Evolutionary conservation across 768 basidiomycete genomes (phyloP).

Genomic region (Boletus pseudo-olivaceus): DNA sequence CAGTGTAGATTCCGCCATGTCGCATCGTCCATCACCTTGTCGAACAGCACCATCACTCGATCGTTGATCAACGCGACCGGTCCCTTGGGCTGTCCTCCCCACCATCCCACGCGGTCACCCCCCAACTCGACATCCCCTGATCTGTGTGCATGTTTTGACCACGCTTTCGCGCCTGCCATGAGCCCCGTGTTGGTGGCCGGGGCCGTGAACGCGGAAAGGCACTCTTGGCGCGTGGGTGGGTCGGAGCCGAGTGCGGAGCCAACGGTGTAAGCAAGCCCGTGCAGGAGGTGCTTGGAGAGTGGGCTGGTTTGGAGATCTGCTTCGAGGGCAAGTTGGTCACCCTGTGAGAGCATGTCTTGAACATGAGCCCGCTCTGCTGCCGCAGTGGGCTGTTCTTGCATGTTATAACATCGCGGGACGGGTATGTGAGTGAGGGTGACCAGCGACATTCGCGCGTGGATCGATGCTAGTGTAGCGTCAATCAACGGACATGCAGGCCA

Average conservation of each 20-base stretch:
- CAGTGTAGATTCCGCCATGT: constrained; percentile 67
- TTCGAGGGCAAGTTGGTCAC: constrained; percentile 8
- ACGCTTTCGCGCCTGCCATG: constrained; percentile 59
- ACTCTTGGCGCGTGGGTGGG: constrained; percentile 48
- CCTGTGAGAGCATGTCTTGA: constrained; percentile 10
- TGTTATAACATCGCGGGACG: constrained; percentile 40
- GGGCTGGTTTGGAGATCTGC: constrained; percentile 24
- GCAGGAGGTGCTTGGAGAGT: constrained; percentile 43
- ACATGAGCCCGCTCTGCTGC: constrained; percentile 36
- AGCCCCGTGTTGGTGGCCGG: constrained; percentile 47
- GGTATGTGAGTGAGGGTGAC: constrained; percentile 4
- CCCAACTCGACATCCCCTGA: constrained; percentile 28
- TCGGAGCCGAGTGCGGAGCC: constrained; percentile 55
- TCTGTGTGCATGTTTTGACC: constrained; percentile 64
- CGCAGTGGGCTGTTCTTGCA: constrained; percentile 44
- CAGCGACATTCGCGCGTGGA: not conserved
- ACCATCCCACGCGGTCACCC: constrained; percentile 44
- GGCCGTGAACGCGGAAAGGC: constrained; percentile 49
- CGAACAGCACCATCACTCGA: constrained; percentile 47
- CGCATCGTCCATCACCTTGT: constrained; percentile 47
- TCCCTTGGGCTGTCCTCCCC: constrained; percentile 52
- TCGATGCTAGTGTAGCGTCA: not conserved
- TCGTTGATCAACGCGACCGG: constrained; percentile 52
- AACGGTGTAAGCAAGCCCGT: constrained; percentile 54
- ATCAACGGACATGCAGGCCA: not conserved